A percentile compares a stretch with the other conserved stretches of the same genome.
These are phyloP conservation scores for Cytospora schulzeri DNA, from an alignment of 2,329 filamentous ascomycete genomes.

Conservation along the genomic window DNA sequence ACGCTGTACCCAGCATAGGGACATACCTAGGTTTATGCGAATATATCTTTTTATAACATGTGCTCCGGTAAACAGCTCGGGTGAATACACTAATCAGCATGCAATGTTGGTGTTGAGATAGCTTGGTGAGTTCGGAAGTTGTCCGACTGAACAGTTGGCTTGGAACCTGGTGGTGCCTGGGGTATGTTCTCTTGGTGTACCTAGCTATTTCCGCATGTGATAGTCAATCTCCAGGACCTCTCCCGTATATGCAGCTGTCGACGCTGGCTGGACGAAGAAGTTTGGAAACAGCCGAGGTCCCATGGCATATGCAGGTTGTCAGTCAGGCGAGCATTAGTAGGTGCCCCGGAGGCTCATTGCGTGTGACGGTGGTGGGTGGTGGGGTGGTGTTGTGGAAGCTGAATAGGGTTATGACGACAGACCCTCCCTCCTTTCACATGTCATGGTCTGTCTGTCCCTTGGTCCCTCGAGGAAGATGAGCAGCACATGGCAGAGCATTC, in stretches of 20 bases:
- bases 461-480: not conserved
- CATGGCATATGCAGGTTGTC: not conserved
- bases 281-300: conserved; percentile 24
- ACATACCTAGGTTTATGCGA: not conserved
- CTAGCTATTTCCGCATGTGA: conserved; percentile 27
- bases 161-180: not conserved
- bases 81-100: not conserved
- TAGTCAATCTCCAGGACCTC: conserved; percentile 11
- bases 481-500: not conserved
- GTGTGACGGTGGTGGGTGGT: not conserved
- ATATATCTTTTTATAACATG: not conserved
- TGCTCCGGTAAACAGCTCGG: not conserved
- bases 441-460: not conserved
- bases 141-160: conserved; percentile 15
- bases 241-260: not conserved
- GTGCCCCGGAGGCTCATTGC: conserved; percentile 19
- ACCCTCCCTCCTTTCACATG: conserved; percentile 26
- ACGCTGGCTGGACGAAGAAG: not conserved
- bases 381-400: not conserved
- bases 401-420: conserved; percentile 17
- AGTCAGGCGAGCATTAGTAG: conserved; percentile 11
- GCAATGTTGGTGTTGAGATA: not conserved
- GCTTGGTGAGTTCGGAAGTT: conserved; percentile 22
- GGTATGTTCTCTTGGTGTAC: not conserved
- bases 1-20: not conserved